These are phyloP conservation scores for Penicillium vulpinum DNA, from an alignment of 2,329 filamentous ascomycete species.

Conservation along the genomic window DNA sequence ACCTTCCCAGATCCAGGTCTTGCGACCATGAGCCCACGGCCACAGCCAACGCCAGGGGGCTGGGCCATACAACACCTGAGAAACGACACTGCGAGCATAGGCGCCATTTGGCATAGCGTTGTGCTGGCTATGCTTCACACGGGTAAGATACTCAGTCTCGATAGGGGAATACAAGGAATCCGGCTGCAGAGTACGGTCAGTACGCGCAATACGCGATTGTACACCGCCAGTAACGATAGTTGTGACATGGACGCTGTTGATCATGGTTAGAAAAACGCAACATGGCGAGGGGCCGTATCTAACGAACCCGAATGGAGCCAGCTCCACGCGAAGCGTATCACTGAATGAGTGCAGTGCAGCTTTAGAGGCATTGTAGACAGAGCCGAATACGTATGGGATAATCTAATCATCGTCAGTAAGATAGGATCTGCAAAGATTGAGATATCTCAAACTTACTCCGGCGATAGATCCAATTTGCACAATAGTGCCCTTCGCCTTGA, in stretches of 20 bases:
- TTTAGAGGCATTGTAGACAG: slow-evolving; percentile 60
- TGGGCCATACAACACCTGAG: slow-evolving; percentile 51
- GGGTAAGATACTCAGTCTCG: slow-evolving; percentile 51
- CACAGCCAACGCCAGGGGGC: slow-evolving; percentile 53
- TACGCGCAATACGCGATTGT: slow-evolving; percentile 58
- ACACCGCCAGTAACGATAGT: slow-evolving; percentile 62
- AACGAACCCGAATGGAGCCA: slow-evolving; percentile 50
- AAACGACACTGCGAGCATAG: slow-evolving; percentile 58
- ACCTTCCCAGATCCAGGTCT: slow-evolving; percentile 51
- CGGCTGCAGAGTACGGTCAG: slow-evolving; percentile 48
- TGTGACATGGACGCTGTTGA: slow-evolving; percentile 50
- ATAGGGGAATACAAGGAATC: slow-evolving; percentile 56
- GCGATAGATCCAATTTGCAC: slow-evolving; percentile 49
- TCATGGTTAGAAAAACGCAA: background rate
- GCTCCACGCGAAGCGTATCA: slow-evolving; percentile 59
- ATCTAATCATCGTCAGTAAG: slow-evolving; percentile 25
- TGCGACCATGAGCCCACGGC: slow-evolving; percentile 43
- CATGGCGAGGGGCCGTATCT: background rate
- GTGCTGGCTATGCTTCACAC: slow-evolving; percentile 56
- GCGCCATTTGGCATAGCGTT: slow-evolving; percentile 52
- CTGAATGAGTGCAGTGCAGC: slow-evolving; percentile 60
- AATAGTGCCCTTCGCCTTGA: slow-evolving; percentile 47
- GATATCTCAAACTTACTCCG: slow-evolving; percentile 27
- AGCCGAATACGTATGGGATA: slow-evolving; percentile 48
- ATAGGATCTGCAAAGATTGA: background rate